Evolutionary conservation across 2,329 filamentous ascomycete genomes (phyloP).

Genomic region (Colletotrichum sp.): DNA sequence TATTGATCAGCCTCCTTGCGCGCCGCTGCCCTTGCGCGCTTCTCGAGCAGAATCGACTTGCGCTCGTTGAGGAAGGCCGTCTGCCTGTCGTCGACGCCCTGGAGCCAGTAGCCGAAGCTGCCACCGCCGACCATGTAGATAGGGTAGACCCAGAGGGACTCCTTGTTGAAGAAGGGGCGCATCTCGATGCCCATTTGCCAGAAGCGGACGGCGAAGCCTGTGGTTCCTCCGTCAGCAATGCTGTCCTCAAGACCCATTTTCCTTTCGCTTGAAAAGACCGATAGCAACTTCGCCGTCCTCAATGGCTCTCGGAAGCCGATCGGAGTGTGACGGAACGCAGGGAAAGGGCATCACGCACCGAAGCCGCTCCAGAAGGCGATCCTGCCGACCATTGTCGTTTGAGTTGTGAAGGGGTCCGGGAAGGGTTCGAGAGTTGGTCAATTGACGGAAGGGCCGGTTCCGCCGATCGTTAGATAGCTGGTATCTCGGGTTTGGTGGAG

Average conservation of each 20-base stretch:
- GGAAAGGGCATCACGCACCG: conserved; percentile 64
- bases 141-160: conserved; percentile 90
- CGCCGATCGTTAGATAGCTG: background rate
- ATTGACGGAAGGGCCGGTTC: conserved; percentile 10
- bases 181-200: conserved; percentile 99
- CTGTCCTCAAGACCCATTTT: background rate
- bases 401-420: background rate
- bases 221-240: conserved; percentile 24
- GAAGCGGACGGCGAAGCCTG: conserved; percentile 88
- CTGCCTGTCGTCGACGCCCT: conserved; percentile 87
- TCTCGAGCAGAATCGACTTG: conserved; percentile 83
- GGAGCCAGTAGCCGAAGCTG: conserved; percentile 96
- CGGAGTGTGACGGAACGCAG: background rate
- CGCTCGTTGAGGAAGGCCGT: conserved; percentile 77
- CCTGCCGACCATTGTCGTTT: conserved; percentile 61
- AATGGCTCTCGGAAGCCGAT: background rate
- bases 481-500: background rate
- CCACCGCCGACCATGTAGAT: conserved; percentile 85
- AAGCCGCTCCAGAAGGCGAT: conserved; percentile 89
- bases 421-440: background rate
- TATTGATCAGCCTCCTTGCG: conserved; percentile 33
- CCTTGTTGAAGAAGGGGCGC: conserved; percentile 88
- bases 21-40: conserved; percentile 72
- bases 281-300: background rate
- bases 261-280: conserved; percentile 13